Evolutionary conservation across 2,329 filamentous ascomycete genomes (phyloP), one percentile per base, ranked within the genome.

Genomic region (Hirsutella minnesotensis): DNA sequence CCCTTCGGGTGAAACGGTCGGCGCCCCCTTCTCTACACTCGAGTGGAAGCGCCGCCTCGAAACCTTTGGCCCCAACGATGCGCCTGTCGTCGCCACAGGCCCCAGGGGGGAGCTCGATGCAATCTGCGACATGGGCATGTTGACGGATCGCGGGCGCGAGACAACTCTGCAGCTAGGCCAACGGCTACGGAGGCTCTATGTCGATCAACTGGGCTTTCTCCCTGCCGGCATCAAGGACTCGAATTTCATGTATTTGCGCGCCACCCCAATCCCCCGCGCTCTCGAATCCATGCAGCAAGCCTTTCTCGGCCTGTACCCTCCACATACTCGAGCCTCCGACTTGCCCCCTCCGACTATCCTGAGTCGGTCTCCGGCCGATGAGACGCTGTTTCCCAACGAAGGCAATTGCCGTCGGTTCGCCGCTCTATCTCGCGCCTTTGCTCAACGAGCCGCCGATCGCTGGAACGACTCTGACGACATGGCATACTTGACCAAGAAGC

Each of bases 381-480:
- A 92, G 66, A 90, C 83, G 0, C 70, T 90, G 1, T 87, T 82
- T 58, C 86, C 86, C 18, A 92, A 90, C 59, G 83, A 87, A 51
- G 68, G 71, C 46, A 80, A 76, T 54, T 92, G 86, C 59, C 74
- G 77, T 38, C 75, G 86, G 22, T 86, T 89, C 57, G 77, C 78
- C 34, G 74, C 78, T 45, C 69, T 92, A 10, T 70, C 79, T 2
- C 69, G 79, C 24, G 78, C 81, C 4, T 89, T 87, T 59, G 82
- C 83, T 4, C 72, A 84, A 55, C 73, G 82, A 35, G 73, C 85
- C 5, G 82, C 83, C 9, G 72, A 78, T 33, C 73, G 76, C 54
- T 89, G 84, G 83, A 89, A 90, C 57, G 64, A 73, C 30, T 77
- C 83, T 0, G 72, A 81, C 13, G 86, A 96, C 46, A 90, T 96